Base-by-base conservation (phyloP, 2,329 filamentous ascomycete species). In the Penicillium sp. region DNA sequence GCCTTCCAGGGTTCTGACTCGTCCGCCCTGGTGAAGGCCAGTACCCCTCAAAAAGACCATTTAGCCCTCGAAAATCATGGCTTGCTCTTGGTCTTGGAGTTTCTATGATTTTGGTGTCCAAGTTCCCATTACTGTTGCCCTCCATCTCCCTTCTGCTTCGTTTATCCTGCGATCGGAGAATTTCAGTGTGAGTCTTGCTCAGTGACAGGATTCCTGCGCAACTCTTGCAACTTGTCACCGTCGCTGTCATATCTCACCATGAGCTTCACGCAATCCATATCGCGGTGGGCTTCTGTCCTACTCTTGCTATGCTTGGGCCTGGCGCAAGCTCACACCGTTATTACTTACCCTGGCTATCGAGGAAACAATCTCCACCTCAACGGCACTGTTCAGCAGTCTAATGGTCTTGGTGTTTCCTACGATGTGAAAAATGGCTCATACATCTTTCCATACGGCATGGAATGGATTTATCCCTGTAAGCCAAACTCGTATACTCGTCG, bases 401-500 rank as follows among this genome's bases (percentile, higher is more conserved):
- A 64, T 38, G 73, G 73, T 12, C 59, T 82, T n/a, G 67, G 65
- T 26, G 59, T 60, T 4, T 76, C 76, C 5, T 72, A 71, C 26
- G 60, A 66, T 34, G 26, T 40, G 13, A 54, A 56, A 32, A 76
- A 77, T 47, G 72, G 70, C 21, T 72, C 73, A 15, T 62, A 65
- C 17, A 64, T 71, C 0, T 93, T 81, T 60, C 89, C 89, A 2
- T 95, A 87, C 59, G 90, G 89, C 71, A 91, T 93, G 87, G 86
- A 95, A 74, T 96, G 89, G 89, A 82, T 84, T 67, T 95, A 95
- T 75, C 89, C 90, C 69, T 96, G 89, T 95, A 75, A 73, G 87
- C 75, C 22, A 17, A 10, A 24, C 1, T 9, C 12, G 2, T 33
- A 7, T 22, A 2, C 3, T 19, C 1, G 6, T 12, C 7, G 6